Evolutionary conservation across 352 stramenopile species (phyloP), one percentile per base, ranked within the genome.

Genomic region (Phytophthora kernoviae): DNA sequence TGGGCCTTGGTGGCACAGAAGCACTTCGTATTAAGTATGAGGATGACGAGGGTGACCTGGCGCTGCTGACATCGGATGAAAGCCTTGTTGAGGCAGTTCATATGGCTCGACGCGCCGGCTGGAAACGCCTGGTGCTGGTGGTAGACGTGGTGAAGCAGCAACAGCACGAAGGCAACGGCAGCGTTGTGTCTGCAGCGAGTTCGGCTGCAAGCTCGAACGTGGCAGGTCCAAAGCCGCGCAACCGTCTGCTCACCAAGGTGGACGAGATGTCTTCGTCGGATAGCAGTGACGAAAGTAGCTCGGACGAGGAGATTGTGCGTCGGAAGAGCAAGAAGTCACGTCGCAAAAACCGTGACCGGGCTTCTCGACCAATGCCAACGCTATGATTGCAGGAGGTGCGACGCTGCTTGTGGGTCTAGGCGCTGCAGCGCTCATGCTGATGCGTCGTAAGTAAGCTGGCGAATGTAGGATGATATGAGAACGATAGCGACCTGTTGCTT

Each of bases 31-130:
- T 96, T 14, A 94, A 93, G 70, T 96, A 95, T 57, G 84, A 95
- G 58, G 88, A 96, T 55, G 88, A 96, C 43, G 88, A 96, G 56
- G 88, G 88, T 12, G 88, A 96, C 60, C 51, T 94, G 32, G 85
- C 84, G 11, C 73, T 96, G 43, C 70, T 96, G 39, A 94, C 83
- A 36, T 89, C 84, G 5, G 84, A 96, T 58, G 84, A 93, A 57
- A 95, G 86, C 60, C 65, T 96, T 41, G 60, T 93, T 14, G 88
- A 96, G 47, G 88, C 88, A 27, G 88, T 96, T 48, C 63, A 84
- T 44, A 95, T 95, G 88, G 88, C 88, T 46, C 90, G 90, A 52
- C 82, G 85, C 18, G 79, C 75, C 4, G 86, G 87, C 26, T 95
- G 86, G 88, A 95, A 94, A 62, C 81, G 83, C 20, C 83, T 96